phyloP scores from a whole-genome alignment of 768 basidiomycete genomes.

The Phylloporus sp. region DNA sequence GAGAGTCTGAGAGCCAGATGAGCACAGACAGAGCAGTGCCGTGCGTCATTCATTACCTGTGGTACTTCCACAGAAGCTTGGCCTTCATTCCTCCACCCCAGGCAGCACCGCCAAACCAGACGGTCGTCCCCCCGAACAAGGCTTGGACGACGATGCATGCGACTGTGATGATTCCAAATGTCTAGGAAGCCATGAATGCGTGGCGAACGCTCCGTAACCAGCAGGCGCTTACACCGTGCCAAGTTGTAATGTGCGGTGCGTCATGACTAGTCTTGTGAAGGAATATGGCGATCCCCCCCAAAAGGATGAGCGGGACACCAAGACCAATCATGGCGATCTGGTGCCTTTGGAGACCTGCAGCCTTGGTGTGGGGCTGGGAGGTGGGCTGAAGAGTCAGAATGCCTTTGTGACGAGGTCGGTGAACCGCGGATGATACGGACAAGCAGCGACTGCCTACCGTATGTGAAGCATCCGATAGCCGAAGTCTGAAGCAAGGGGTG shows the following conservation, averaged over 20 bases:
- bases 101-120: slow-evolving; percentile 64
- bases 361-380: slow-evolving; percentile 57
- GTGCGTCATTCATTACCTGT: slow-evolving; percentile 44
- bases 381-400: slow-evolving; percentile 76
- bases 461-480: slow-evolving; percentile 51
- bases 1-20: slow-evolving; percentile 44
- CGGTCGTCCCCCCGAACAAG: slow-evolving; percentile 68
- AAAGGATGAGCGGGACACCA: slow-evolving; percentile 51
- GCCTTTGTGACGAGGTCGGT: slow-evolving; percentile 36
- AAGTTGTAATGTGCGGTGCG: slow-evolving; percentile 58
- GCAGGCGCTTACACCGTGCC: slow-evolving; percentile 60
- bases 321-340: slow-evolving; percentile 54
- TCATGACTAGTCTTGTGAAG: slow-evolving; percentile 53
- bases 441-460: slow-evolving; percentile 40
- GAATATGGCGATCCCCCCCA: slow-evolving; percentile 59
- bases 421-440: not conserved
- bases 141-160: too few species aligned
- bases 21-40: not conserved
- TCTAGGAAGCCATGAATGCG: too few species aligned
- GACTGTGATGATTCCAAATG: too few species aligned
- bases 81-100: slow-evolving; percentile 72
- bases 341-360: slow-evolving; percentile 64
- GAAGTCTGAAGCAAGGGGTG: slow-evolving; percentile 63
- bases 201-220: too few species aligned
- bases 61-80: slow-evolving; percentile 79